Percentiles rank a stretch among this genome's conserved stretches.
These are phyloP conservation scores for Mucor irregularis DNA, from an alignment of 371 early-diverging fungal genomes.

Conservation along the genomic window DNA sequence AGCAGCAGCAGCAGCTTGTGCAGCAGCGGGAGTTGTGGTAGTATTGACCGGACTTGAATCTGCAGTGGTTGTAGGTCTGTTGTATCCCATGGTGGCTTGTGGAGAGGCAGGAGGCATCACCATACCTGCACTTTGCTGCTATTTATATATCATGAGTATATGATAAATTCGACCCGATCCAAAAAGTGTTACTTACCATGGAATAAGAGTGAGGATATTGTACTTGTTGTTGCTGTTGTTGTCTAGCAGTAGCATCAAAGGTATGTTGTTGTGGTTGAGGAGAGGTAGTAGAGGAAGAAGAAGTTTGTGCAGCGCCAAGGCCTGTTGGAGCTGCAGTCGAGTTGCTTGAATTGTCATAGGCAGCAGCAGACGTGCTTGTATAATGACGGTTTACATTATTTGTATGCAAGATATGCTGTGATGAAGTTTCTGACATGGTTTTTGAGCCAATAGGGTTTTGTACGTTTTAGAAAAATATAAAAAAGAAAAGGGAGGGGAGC, in stretches of 20 bases:
- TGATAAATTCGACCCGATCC: too few relatives aligned
- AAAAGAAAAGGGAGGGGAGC: neutral
- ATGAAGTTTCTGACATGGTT: neutral
- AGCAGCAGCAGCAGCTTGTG: neutral
- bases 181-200: neutral
- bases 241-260: too few relatives aligned
- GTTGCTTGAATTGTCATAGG: neutral
- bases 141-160: too few relatives aligned
- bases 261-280: neutral
- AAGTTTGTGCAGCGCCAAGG: too few relatives aligned
- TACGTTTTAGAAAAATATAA: neutral
- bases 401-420: neutral
- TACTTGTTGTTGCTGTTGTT: neutral
- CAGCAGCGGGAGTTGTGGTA: neutral
- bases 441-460: neutral
- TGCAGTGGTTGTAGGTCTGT: neutral
- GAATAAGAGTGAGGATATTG: neutral
- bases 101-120: neutral
- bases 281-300: neutral
- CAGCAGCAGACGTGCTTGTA: neutral
- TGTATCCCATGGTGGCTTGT: neutral
- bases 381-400: too few relatives aligned
- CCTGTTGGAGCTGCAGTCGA: neutral
- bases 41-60: neutral
- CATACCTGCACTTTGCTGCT: neutral